Percentiles rank a stretch among this genome's conserved stretches.
Evolutionary conservation across 2,329 filamentous ascomycete species (phyloP).

Genomic region (Purpureocillium lavendulum): DNA sequence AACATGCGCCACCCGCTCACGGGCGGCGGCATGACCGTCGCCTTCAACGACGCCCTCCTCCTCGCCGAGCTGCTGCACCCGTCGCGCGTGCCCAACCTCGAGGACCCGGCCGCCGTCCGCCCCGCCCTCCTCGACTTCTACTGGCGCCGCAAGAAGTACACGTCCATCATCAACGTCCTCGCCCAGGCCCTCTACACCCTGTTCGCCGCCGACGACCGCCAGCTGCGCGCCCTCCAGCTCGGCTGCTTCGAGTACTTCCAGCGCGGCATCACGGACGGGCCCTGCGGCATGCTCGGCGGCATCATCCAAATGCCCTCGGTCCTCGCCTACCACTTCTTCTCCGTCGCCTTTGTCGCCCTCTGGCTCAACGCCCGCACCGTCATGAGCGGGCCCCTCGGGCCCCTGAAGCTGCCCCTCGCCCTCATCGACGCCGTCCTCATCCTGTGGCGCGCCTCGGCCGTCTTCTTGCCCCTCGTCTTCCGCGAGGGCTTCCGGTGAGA

Average conservation of each 20-base stretch:
- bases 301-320: slow-evolving; percentile 69
- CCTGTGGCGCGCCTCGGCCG: slow-evolving; percentile 71
- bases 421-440: slow-evolving; percentile 59
- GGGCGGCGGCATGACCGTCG: slow-evolving; percentile 96
- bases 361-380: slow-evolving; percentile 48
- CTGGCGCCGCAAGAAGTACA: slow-evolving; percentile 75
- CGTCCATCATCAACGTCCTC: slow-evolving; percentile 93
- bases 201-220: slow-evolving; percentile 75
- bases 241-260: slow-evolving; percentile 95
- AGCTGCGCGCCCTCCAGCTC: slow-evolving; percentile 71
- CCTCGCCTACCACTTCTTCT: slow-evolving; percentile 89
- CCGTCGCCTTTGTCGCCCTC: slow-evolving; percentile 80
- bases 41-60: slow-evolving; percentile 82
- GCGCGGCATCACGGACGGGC: slow-evolving; percentile 65
- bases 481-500: slow-evolving; percentile 45
- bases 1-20: slow-evolving; percentile 99
- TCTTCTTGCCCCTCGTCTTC: slow-evolving; percentile 77
- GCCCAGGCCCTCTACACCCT: slow-evolving; percentile 87
- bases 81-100: slow-evolving; percentile 57
- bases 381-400: slow-evolving; percentile 24
- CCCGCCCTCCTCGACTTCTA: slow-evolving; percentile 69
- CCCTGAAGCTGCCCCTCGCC: slow-evolving; percentile 47
- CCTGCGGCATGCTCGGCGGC: slow-evolving; percentile 73
- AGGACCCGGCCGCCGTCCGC: slow-evolving; percentile 57
- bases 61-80: slow-evolving; percentile 69